Conservation (phyloP, 129 eudicot species). For the Tagetes erecta region DNA sequence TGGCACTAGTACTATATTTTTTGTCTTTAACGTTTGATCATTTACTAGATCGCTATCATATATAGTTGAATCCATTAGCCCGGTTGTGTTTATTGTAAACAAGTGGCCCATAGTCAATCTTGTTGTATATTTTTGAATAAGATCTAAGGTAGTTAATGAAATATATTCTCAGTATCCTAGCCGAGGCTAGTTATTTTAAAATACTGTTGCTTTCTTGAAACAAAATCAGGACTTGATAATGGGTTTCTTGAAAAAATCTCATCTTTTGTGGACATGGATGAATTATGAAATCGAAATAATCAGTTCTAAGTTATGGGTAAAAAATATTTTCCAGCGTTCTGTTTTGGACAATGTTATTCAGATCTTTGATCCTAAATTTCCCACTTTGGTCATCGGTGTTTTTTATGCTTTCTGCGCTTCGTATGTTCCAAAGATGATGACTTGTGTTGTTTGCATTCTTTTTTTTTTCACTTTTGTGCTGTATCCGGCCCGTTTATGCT, state of each 20-base stretch:
- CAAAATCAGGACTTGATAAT: neutral
- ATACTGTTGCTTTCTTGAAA: neutral
- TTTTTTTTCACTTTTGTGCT: constrained; percentile 1
- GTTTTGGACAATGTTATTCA: neutral
- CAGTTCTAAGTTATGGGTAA: neutral
- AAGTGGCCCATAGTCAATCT: neutral
- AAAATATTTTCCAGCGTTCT: neutral
- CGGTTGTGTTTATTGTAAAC: neutral
- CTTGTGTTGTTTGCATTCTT: neutral
- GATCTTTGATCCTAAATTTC: neutral
- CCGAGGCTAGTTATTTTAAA: neutral
- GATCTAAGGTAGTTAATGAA: neutral
- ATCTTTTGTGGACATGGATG: neutral
- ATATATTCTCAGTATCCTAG: neutral
- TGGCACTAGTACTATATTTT: constrained; percentile 7
- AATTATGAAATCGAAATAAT: neutral
- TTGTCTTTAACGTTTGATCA: neutral
- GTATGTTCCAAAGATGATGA: neutral
- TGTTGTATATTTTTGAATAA: neutral
- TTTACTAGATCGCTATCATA: neutral
- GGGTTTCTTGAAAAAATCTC: neutral
- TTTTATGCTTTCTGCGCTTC: neutral
- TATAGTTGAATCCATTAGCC: constrained; percentile 6
- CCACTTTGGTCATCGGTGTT: neutral
- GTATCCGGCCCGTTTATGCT: neutral